Conservation (phyloP, 805 yeast genomes). For the Hanseniaspora valbyensis region DNA sequence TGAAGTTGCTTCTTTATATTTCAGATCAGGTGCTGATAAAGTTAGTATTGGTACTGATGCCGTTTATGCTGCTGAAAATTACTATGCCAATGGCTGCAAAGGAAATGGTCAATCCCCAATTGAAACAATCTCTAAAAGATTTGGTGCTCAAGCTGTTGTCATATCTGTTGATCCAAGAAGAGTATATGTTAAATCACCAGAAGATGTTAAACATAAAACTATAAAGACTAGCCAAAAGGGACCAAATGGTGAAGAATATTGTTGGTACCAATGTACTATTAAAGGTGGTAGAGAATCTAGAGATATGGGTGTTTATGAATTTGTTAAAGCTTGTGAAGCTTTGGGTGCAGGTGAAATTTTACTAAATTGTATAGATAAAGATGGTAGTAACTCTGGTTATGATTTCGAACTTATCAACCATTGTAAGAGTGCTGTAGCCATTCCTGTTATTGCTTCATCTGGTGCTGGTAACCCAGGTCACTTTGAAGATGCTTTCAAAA, state of each 20-base stretch:
- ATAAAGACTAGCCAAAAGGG: constrained; percentile 61
- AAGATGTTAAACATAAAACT: constrained; percentile 50
- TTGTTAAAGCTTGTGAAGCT: constrained; percentile 77
- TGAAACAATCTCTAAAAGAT: constrained; percentile 82
- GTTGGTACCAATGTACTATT: constrained; percentile 91
- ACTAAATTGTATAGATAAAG: constrained; percentile 90
- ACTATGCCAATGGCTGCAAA: constrained; percentile 44
- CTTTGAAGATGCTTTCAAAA: constrained; percentile 73
- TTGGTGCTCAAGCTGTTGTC: constrained; percentile 95
- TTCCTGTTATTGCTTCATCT: constrained; percentile 94
- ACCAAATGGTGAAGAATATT: constrained; percentile 78
- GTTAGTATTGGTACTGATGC: constrained; percentile 98
- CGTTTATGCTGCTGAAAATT: constrained; percentile 78
- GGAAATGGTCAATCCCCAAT: constrained; percentile 76
- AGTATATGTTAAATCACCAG: constrained; percentile 46
- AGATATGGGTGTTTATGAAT: constrained; percentile 83
- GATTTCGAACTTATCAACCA: constrained; percentile 76
- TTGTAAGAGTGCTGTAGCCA: constrained; percentile 60
- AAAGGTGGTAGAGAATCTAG: constrained; percentile 92
- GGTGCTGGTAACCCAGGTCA: constrained; percentile 95
- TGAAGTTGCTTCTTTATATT: constrained; percentile 82
- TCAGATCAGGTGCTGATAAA: constrained; percentile 95
- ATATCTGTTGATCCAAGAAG: constrained; percentile 97
- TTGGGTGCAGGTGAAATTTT: constrained; percentile 95
- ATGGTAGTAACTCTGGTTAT: constrained; percentile 90